Conservation (phyloP, 148 eudicot species). For the Chenopodium suecicum region DNA sequence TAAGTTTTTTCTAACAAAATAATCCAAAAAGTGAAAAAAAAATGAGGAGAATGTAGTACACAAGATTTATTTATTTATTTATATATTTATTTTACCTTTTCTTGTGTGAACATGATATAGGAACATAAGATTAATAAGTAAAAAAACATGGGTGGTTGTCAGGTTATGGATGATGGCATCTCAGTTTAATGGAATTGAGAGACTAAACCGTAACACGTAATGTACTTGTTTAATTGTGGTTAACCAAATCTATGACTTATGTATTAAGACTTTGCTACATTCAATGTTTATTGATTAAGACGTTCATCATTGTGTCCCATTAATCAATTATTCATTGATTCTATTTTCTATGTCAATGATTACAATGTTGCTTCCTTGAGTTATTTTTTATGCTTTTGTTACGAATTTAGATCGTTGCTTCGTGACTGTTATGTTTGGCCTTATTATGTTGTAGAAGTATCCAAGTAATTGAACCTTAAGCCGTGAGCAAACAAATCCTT, state of each 20-base stretch:
- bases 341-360: background rate
- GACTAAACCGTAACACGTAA: conserved; percentile 18
- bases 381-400: background rate
- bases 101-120: background rate
- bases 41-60: too few relatives aligned
- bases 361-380: background rate
- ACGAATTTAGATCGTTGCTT: background rate
- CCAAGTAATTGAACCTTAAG: background rate
- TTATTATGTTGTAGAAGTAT: background rate
- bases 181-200: background rate
- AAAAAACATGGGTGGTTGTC: conserved; percentile 11
- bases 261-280: background rate
- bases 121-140: background rate
- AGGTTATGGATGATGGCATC: background rate
- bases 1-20: too few relatives aligned
- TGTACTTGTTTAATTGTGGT: conserved; percentile 17
- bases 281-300: conserved; percentile 10
- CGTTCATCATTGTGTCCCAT: background rate
- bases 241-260: conserved; percentile 1
- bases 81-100: too few relatives aligned
- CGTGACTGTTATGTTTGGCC: background rate
- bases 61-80: too few relatives aligned
- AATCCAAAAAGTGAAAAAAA: too few relatives aligned
- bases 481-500: background rate
- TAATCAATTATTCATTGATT: background rate